These are phyloP conservation scores for Colletotrichum melonis DNA, from an alignment of 2,329 filamentous ascomycete genomes.

Conservation along the genomic window DNA sequence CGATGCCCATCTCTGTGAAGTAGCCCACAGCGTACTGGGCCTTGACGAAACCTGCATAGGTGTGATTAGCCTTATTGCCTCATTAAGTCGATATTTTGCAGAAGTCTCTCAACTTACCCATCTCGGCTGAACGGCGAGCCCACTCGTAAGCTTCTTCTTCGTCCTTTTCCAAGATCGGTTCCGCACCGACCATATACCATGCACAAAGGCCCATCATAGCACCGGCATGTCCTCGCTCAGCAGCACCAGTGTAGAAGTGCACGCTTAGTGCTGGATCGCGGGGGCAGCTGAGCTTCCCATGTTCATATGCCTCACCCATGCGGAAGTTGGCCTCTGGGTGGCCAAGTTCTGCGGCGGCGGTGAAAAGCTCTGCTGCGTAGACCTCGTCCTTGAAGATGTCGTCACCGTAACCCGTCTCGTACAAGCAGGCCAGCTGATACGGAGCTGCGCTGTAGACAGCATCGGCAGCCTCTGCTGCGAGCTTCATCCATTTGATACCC, in stretches of 20 bases:
- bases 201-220: conserved; percentile 99
- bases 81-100: neutral
- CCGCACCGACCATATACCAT: conserved; percentile 97
- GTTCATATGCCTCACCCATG: conserved; percentile 97
- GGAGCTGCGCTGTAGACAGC: conserved; percentile 92
- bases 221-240: conserved; percentile 82
- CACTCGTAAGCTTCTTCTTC: conserved; percentile 97
- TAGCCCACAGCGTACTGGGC: conserved; percentile 97
- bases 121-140: conserved; percentile 87
- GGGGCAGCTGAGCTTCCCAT: conserved; percentile 87
- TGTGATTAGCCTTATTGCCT: conserved; percentile 30
- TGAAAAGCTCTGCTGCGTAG: conserved; percentile 94
- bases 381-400: conserved; percentile 92
- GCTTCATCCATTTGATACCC: conserved; percentile 95
- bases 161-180: conserved; percentile 92
- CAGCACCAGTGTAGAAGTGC: conserved; percentile 96
- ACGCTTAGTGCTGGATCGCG: conserved; percentile 92
- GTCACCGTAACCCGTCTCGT: conserved; percentile 93
- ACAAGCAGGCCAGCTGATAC: conserved; percentile 88
- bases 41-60: conserved; percentile 67
- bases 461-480: conserved; percentile 90
- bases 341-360: conserved; percentile 91
- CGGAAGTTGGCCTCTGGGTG: conserved; percentile 88
- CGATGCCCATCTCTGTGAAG: conserved; percentile 99
- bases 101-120: conserved; percentile 69